A percentile compares a stretch with the other conserved stretches of the same genome.
These are phyloP conservation scores for Mortierella claussenii DNA, from an alignment of 192 early-diverging fungal species.

Conservation along the genomic window DNA sequence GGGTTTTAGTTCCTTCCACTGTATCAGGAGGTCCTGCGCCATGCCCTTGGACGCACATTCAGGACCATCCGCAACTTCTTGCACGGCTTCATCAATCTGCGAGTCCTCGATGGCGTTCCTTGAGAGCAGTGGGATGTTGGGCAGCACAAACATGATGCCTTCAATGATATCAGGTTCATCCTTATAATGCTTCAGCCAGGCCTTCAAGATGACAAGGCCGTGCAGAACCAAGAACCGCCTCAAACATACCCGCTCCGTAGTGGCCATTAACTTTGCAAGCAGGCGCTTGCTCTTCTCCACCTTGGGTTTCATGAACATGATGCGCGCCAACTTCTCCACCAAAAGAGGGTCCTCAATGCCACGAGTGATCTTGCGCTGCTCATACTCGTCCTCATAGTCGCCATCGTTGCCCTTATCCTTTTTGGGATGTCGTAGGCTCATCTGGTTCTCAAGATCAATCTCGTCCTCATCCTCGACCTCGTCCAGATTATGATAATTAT, in stretches of 20 bases:
- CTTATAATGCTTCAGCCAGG: slow-evolving; percentile 75
- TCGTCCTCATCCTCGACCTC: slow-evolving; percentile 66
- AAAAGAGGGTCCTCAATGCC: slow-evolving; percentile 51
- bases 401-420: slow-evolving; percentile 58
- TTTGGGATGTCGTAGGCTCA: slow-evolving; percentile 61
- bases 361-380: slow-evolving; percentile 31
- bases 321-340: slow-evolving; percentile 34
- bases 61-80: slow-evolving; percentile 57
- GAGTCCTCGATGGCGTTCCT: slow-evolving; percentile 84
- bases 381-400: slow-evolving; percentile 52
- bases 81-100: slow-evolving; percentile 75
- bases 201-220: slow-evolving; percentile 81
- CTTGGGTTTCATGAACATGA: slow-evolving; percentile 77
- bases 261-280: slow-evolving; percentile 73
- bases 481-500: slow-evolving; percentile 57
- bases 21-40: slow-evolving; percentile 59
- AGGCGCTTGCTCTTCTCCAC: slow-evolving; percentile 80
- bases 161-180: slow-evolving; percentile 68
- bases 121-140: slow-evolving; percentile 80
- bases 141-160: slow-evolving; percentile 74
- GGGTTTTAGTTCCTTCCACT: slow-evolving; percentile 64
- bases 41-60: slow-evolving; percentile 57
- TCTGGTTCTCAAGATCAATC: slow-evolving; percentile 65
- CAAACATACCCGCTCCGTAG: slow-evolving; percentile 57
- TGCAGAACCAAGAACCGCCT: slow-evolving; percentile 72